These are phyloP conservation scores for Plasmodium cynomolgi DNA, from an alignment of 169 alveolate genomes.

Conservation along the genomic window DNA sequence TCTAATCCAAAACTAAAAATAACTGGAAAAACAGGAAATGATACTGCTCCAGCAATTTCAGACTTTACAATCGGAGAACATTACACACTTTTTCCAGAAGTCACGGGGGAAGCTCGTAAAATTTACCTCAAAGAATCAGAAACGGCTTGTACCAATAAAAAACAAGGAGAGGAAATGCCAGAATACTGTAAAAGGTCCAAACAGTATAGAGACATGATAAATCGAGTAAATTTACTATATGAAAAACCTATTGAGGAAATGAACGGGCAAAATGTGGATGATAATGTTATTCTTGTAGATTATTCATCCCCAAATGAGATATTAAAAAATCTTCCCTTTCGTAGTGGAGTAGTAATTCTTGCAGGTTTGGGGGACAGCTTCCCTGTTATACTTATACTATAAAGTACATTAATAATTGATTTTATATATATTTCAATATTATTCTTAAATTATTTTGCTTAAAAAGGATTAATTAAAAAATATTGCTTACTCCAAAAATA, in stretches of 20 bases:
- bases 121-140: neutral
- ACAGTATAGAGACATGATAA: neutral
- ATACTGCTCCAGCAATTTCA: neutral
- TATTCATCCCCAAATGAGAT: neutral
- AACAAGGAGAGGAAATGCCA: neutral
- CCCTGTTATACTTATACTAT: neutral
- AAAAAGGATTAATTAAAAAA: neutral
- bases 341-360: neutral
- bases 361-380: neutral
- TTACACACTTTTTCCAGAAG: neutral
- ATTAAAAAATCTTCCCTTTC: neutral
- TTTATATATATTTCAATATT: neutral
- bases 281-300: neutral
- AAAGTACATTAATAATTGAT: neutral
- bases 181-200: neutral
- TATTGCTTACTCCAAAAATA: neutral
- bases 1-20: neutral
- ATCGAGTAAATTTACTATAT: neutral
- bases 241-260: neutral
- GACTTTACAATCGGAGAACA: neutral
- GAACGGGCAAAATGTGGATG: neutral
- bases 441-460: neutral
- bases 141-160: neutral
- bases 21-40: neutral
- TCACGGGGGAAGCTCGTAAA: neutral